Evolutionary conservation across 306 rosid genomes (phyloP), one percentile per base, ranked within the genome.

Genomic region (Vigna trinervia): DNA sequence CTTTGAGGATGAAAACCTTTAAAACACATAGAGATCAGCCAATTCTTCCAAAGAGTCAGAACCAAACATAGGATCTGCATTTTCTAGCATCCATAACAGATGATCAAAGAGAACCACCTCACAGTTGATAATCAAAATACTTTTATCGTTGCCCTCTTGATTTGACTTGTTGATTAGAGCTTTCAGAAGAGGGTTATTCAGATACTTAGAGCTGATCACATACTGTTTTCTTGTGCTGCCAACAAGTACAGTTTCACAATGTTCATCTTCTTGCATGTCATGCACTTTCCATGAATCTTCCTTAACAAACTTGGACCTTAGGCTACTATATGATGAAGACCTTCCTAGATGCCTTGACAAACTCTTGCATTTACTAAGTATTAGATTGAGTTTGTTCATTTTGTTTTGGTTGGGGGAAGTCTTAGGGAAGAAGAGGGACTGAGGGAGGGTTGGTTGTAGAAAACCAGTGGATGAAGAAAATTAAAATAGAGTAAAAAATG

Each of bases 71-170:
- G 95, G 93, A 82, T 90, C 97, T 22, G 87, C 92, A 78, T 92
- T 89, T 67, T 92, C 95, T 28, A 94, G 70, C 97, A 94, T 92
- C 97, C 97, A 94, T 51, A 94, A 78, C 1, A 94, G 83, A 83
- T 94, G 97, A 75, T 94, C 98, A 83, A 94, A 94, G 22, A 94
- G 85, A 80, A 94, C 95, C 30, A 94, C 96, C 58, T 94, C 98
- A 74, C 98, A 92, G 12, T 83, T 92, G n/a, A 91, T 85, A 75
- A 85, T 82, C 77, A 90, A 76, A 60, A 50, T 84, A 45, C 59
- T 81, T 9, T 76, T 80, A 43, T 74, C 74, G n/a, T 73, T 52
- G 11, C 19, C 82, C 45, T 77, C 81, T 62, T 30, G 78, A 66
- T 80, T 84, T 14, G 91, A 82, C 80, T 89, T 92, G 64, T 92